phyloP scores from a whole-genome alignment of 2,329 filamentous ascomycete genomes.

The Metarhizium guizhouense region DNA sequence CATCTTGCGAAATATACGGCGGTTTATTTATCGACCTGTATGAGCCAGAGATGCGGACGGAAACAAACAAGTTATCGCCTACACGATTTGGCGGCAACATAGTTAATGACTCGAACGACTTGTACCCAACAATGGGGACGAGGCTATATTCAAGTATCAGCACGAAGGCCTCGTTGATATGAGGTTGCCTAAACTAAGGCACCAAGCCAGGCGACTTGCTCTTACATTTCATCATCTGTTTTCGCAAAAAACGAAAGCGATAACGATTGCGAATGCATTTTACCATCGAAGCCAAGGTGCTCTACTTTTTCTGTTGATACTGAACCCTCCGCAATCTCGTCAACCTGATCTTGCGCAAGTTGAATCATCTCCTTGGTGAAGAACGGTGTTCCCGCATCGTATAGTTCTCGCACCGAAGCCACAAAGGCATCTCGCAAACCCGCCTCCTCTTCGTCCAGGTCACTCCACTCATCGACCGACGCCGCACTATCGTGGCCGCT shows the following conservation, averaged over 20 bases:
- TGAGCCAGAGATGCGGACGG: not conserved
- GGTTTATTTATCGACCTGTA: not conserved
- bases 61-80: not conserved
- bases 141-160: not conserved
- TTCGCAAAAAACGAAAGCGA: not conserved
- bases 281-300: slow-evolving; percentile 1
- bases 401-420: slow-evolving; percentile 1
- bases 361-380: slow-evolving; percentile 3
- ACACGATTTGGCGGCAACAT: not conserved
- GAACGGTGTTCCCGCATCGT: slow-evolving; percentile 3
- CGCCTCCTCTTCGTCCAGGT: not conserved
- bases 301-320: not conserved
- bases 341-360: slow-evolving; percentile 2
- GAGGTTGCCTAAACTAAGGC: not conserved
- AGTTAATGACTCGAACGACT: not conserved
- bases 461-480: not conserved
- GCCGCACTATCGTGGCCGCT: not conserved
- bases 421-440: not conserved
- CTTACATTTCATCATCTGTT: not conserved
- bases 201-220: not conserved
- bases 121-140: not conserved
- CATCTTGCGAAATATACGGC: not conserved
- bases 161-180: not conserved
- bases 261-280: not conserved
- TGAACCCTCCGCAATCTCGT: not conserved